Evolutionary conservation across 306 rosid species (phyloP).

Genomic region (Dalbergia cochinchinensis): DNA sequence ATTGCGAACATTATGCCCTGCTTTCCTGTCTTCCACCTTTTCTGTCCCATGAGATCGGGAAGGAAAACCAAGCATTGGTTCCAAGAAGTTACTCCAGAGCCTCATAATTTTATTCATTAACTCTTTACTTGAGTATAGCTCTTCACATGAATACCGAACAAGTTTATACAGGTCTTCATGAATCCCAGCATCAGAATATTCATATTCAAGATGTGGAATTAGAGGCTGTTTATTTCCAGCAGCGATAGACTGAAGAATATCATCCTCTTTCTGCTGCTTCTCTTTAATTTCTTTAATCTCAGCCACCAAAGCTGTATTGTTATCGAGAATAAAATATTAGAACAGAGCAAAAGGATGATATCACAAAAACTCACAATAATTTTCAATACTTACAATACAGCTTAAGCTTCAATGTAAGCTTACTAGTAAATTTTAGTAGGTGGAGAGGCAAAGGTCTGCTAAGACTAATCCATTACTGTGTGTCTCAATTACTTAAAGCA

Average conservation of each 20-base stretch:
- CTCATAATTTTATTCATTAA: conserved; percentile 81
- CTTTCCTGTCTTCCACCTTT: conserved; percentile 67
- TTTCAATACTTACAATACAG: conserved; percentile 10
- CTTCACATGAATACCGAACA: conserved; percentile 82
- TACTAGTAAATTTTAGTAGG: conserved; percentile 5
- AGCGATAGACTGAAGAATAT: conserved; percentile 79
- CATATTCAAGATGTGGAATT: conserved; percentile 84
- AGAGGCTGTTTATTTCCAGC: conserved; percentile 81
- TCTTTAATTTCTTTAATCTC: conserved; percentile 95
- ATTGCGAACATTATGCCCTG: conserved; percentile 49
- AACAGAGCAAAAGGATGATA: conserved; percentile 37
- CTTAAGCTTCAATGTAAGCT: conserved; percentile 3
- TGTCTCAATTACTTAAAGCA: background rate
- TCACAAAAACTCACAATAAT: background rate
- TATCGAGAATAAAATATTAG: conserved; percentile 40
- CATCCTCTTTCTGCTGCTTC: conserved; percentile 83
- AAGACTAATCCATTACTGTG: background rate
- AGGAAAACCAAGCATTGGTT: conserved; percentile 87
- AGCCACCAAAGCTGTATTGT: conserved; percentile 79
- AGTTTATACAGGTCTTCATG: conserved; percentile 92
- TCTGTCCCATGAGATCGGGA: conserved; percentile 64
- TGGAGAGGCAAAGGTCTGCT: background rate
- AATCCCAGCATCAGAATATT: conserved; percentile 71
- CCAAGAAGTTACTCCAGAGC: conserved; percentile 86
- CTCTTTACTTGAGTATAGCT: conserved; percentile 83